Percentiles rank a stretch among this genome's conserved stretches.
These are phyloP conservation scores for Pigoraptor vietnamica DNA, from an alignment of 78 protist genomes.

Conservation along the genomic window DNA sequence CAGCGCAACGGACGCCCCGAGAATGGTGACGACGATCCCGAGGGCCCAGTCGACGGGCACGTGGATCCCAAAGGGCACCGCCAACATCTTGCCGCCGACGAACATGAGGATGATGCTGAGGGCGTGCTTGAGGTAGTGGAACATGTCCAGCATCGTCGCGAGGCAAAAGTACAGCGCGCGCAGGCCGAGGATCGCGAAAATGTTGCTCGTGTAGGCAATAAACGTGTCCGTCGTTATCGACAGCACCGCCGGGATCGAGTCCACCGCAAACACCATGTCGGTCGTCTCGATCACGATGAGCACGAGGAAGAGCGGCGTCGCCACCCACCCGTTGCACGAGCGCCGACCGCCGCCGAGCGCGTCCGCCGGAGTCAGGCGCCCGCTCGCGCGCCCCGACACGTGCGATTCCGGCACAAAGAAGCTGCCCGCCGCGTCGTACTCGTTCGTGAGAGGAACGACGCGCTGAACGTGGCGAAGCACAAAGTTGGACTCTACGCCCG, in stretches of 20 bases:
- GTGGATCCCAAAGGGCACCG: neutral
- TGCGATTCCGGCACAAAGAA: no score
- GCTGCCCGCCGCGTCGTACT: no score
- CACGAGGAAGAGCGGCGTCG: no score
- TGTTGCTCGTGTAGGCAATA: neutral
- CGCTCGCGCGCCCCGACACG: no score
- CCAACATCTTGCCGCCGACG: neutral
- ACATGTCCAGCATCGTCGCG: neutral
- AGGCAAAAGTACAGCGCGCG: neutral
- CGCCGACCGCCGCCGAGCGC: no score
- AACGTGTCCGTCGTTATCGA: slow-evolving; percentile 5
- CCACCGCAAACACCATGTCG: slow-evolving; percentile 24
- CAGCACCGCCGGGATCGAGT: slow-evolving; percentile 26
- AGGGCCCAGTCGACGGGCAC: neutral
- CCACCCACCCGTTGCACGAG: no score
- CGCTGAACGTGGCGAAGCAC: no score
- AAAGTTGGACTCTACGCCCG: neutral
- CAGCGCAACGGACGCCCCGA: no score
- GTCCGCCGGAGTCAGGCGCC: no score
- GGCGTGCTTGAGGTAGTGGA: neutral
- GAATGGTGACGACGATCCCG: neutral
- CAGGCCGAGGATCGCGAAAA: slow-evolving; percentile 8
- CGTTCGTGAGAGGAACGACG: no score
- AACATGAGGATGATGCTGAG: neutral
- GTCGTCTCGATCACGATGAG: no score